Conservation (phyloP, 371 early-diverging fungal genomes). For the Apophysomyces trapeziformis region DNA sequence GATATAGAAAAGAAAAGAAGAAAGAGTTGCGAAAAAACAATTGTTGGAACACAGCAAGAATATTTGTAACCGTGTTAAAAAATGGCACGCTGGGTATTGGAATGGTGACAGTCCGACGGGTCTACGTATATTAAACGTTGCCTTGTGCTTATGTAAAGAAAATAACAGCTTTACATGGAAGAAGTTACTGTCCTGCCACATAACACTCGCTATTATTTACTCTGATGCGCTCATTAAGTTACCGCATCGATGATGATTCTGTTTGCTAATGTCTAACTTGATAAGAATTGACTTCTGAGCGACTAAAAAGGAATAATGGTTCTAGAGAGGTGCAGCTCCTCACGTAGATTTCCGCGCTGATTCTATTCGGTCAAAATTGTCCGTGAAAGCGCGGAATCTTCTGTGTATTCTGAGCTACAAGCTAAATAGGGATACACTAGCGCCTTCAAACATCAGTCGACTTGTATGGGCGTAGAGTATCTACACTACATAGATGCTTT, state of each 20-base stretch:
- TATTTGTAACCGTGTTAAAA: neutral
- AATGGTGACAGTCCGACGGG: neutral
- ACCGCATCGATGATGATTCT: neutral
- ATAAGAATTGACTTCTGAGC: too few relatives aligned
- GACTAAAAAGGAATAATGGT: too few relatives aligned
- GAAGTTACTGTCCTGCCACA: neutral
- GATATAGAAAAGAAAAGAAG: neutral
- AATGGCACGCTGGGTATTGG: neutral
- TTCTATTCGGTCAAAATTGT: neutral
- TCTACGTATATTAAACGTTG: neutral
- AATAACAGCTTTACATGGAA: neutral
- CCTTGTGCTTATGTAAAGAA: neutral
- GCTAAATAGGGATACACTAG: neutral
- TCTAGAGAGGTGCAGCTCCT: neutral
- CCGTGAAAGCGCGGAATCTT: neutral
- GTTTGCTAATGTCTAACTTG: neutral
- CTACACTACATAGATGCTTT: too few relatives aligned
- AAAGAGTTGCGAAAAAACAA: neutral
- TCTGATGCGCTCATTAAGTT: neutral
- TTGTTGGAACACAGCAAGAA: neutral
- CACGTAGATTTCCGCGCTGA: neutral
- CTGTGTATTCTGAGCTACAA: neutral
- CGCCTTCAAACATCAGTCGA: too few relatives aligned
- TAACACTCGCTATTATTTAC: neutral
- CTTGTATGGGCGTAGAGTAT: too few relatives aligned